Evolutionary conservation across 148 eudicot species (phyloP), one percentile per base, ranked within the genome.

Genomic region (Amaranthus hypochondriacus): DNA sequence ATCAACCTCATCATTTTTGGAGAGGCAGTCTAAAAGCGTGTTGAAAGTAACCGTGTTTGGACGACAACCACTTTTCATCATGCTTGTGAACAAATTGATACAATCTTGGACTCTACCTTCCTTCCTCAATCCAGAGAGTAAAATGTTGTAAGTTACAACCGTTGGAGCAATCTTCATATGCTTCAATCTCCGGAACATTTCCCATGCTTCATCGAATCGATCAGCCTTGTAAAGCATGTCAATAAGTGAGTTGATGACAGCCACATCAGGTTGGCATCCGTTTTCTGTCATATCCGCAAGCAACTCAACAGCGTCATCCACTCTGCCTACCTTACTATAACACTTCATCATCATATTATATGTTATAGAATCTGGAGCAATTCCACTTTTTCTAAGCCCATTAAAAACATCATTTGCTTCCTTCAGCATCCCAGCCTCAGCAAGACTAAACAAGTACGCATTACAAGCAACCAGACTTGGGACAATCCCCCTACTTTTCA

Each of bases 331-430:
- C 79, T 87, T 87, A 83, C 86, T 84, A 71, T 88, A 90, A 80
- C 96, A 88, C 81, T 92, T 95, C 89, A 95, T 92, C 96, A 95
- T 89, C 92, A 92, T 88, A 83, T 92, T 90, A 75, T 90, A 95
- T 69, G 96, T 90, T 69, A 95, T 87, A 62, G 96, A 83, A 83
- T 95, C 97, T 21, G 97, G 97, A 74, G 82, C 88, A 69, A 92
- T 81, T 58, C 96, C 98, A 79, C 85, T 86, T 56, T 72, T 78
- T 71, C 71, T 82, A 7, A 95, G 86, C 53, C 86, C 97, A 73
- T 84, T 71, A 70, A 95, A 90, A 66, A 92, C 83, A 64, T 72
- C 71, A 76, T 85, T 88, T 18, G 96, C 97, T 80, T 92, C 93
- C 73, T 81, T 76, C 72, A 95, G 89, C 86, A 86, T 86, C 69